Conservation (phyloP, 495 filamentous ascomycete genomes). For the Xylaria sp. region DNA sequence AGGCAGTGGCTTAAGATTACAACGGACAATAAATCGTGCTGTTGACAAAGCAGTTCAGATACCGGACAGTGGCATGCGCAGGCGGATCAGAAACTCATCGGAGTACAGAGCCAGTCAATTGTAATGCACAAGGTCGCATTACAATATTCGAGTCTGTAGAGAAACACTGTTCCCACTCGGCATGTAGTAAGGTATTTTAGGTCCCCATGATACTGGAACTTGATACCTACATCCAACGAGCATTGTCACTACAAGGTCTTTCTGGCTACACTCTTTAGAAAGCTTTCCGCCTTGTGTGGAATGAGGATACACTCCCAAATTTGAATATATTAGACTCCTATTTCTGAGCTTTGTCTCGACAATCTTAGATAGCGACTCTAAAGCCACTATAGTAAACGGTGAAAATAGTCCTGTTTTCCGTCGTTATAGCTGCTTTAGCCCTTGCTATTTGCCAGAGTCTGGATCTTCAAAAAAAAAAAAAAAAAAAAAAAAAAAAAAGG, state of each 20-base stretch:
- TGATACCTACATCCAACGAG: neutral
- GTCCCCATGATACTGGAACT: neutral
- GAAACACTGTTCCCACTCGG: neutral
- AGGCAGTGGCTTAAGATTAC: neutral
- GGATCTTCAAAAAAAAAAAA: neutral
- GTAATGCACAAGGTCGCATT: neutral
- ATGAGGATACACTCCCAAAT: neutral
- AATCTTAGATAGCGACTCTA: neutral
- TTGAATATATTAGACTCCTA: neutral
- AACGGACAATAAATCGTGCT: neutral
- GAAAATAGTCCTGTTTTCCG: neutral
- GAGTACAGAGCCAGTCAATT: neutral
- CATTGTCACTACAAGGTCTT: neutral
- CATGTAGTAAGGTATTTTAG: neutral
- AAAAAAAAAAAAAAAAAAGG: too few species aligned
- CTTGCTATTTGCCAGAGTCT: neutral
- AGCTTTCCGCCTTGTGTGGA: neutral
- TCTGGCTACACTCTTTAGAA: neutral
- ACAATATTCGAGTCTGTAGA: neutral
- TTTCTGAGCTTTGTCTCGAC: neutral
- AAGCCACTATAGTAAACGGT: neutral
- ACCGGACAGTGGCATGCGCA: neutral
- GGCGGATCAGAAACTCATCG: neutral
- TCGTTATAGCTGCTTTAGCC: neutral
- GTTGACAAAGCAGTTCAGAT: neutral